A percentile compares a stretch with the other conserved stretches of the same genome.
phyloP scores from a whole-genome alignment of 2,329 filamentous ascomycete species.

The Lachnellula subtilissima region DNA sequence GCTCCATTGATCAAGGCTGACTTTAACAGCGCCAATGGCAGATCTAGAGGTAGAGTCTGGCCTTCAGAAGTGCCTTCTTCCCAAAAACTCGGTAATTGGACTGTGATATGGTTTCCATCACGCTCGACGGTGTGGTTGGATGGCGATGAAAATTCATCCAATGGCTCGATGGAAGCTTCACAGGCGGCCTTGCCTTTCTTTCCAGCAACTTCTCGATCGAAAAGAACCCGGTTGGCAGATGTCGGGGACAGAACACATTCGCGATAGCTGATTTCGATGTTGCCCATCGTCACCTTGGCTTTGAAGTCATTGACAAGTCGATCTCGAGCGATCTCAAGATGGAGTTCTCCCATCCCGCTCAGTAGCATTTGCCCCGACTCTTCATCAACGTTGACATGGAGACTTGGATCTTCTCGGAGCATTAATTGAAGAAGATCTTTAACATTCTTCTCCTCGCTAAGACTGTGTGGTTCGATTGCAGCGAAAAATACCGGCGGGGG shows the following conservation, averaged over 20 bases:
- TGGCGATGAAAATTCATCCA: conserved; percentile 39
- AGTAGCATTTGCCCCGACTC: conserved; percentile 91
- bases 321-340: conserved; percentile 88
- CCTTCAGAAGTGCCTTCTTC: conserved; percentile 33
- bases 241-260: conserved; percentile 66
- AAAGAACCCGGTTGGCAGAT: conserved; percentile 53
- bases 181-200: conserved; percentile 75
- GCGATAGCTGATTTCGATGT: conserved; percentile 92
- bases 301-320: conserved; percentile 86
- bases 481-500: conserved; percentile 95
- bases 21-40: conserved; percentile 45
- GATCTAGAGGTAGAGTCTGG: conserved; percentile 46
- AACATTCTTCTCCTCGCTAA: conserved; percentile 75
- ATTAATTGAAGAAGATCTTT: conserved; percentile 71
- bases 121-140: conserved; percentile 43
- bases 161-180: conserved; percentile 60
- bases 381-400: conserved; percentile 77
- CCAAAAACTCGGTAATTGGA: conserved; percentile 39
- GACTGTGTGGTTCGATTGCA: conserved; percentile 77
- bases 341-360: conserved; percentile 93
- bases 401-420: conserved; percentile 85
- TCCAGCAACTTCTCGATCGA: conserved; percentile 76
- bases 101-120: conserved; percentile 67
- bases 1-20: conserved; percentile 69
- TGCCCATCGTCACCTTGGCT: conserved; percentile 76